A percentile compares a stretch with the other conserved stretches of the same genome.
These are phyloP conservation scores for Trypanosoma vivax DNA, from an alignment of 208 protist species.

Conservation along the genomic window DNA sequence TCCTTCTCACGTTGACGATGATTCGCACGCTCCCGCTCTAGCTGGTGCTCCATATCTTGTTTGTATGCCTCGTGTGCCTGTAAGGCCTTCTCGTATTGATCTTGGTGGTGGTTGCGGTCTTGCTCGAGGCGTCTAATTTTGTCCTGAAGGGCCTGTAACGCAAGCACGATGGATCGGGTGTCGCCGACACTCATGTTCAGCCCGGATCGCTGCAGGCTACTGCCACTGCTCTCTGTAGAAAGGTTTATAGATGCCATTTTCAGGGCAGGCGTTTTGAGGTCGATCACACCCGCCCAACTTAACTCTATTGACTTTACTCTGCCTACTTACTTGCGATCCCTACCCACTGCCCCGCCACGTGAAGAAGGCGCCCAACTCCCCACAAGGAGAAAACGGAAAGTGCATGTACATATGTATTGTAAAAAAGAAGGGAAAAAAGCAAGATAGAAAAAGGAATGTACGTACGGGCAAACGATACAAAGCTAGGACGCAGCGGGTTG, in stretches of 20 bases:
- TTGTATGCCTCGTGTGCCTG: conserved; percentile 85
- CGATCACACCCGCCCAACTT: no score
- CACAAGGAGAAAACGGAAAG: not conserved
- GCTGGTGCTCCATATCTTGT: conserved; percentile 73
- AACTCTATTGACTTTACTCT: not conserved
- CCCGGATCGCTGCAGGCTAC: conserved; percentile 78
- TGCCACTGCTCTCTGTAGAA: conserved; percentile 53
- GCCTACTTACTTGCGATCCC: not conserved
- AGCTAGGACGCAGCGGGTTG: not conserved
- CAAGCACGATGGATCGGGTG: conserved; percentile 88
- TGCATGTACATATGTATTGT: not conserved
- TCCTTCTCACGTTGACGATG: conserved; percentile 73
- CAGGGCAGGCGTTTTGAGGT: no score
- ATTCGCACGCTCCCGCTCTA: conserved; percentile 70
- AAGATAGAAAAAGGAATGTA: not conserved
- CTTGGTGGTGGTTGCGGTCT: conserved; percentile 83
- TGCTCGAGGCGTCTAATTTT: conserved; percentile 85
- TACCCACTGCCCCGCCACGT: not conserved
- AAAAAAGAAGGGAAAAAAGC: conserved; percentile 9
- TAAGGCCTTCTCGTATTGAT: conserved; percentile 77
- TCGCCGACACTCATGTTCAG: conserved; percentile 86
- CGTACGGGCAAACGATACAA: not conserved
- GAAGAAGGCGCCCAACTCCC: not conserved
- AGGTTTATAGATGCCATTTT: conserved; percentile 34
- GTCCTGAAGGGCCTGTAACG: conserved; percentile 78